Evolutionary conservation across 108 stramenopile genomes (phyloP).

Genomic region (Fragilaria crotonensis): DNA sequence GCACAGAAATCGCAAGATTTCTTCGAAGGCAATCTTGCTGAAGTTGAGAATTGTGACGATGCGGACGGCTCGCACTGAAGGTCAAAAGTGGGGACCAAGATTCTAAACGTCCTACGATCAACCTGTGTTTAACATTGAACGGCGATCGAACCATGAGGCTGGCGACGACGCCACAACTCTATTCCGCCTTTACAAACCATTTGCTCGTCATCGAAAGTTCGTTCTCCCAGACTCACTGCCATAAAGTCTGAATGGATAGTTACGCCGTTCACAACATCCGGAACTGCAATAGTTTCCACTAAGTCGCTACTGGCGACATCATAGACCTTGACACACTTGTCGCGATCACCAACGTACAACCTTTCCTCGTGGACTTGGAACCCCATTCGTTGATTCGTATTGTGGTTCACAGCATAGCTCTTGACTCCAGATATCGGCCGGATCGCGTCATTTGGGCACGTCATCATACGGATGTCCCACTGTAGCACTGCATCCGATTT

Average conservation of each 20-base stretch:
- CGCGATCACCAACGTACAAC: conserved; percentile 50
- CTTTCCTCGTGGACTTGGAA: conserved; percentile 44
- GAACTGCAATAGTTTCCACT: conserved; percentile 14
- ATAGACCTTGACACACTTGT: conserved; percentile 48
- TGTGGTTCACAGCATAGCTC: conserved; percentile 51
- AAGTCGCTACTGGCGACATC: conserved; percentile 17
- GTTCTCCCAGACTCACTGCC: neutral
- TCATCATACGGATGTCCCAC: conserved; percentile 76
- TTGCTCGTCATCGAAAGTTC: neutral
- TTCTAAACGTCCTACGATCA: no score
- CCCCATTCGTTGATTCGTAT: conserved; percentile 75
- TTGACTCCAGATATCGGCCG: conserved; percentile 46
- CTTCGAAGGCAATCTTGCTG: no score
- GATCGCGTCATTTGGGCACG: conserved; percentile 18
- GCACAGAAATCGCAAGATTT: no score
- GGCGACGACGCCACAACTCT: neutral
- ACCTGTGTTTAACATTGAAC: no score
- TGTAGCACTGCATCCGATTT: conserved; percentile 62
- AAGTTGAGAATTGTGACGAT: no score
- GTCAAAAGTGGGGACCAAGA: no score
- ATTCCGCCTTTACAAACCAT: neutral
- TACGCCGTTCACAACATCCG: conserved; percentile 67
- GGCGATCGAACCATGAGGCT: no score
- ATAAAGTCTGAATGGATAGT: conserved; percentile 10
- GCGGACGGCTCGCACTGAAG: no score